These are phyloP conservation scores for Dendrobium catenatum DNA, from an alignment of 106 monocot species.

Conservation along the genomic window DNA sequence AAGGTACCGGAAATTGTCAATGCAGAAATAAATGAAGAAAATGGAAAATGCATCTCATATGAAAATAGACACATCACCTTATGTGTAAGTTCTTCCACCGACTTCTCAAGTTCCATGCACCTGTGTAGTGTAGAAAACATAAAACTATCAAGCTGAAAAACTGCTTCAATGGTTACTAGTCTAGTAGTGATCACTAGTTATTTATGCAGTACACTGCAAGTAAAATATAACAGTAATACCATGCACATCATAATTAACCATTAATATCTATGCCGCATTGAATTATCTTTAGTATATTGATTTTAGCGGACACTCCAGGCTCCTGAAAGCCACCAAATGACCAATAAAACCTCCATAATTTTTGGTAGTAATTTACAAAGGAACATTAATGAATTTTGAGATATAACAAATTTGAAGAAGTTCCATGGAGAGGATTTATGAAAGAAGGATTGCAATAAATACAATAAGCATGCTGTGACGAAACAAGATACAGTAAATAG, in stretches of 20 bases:
- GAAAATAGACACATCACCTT: not conserved
- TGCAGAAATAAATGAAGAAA: not conserved
- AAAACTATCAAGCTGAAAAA: not conserved
- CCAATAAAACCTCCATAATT: no score
- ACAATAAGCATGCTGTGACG: not conserved
- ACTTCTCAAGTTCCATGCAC: conserved; percentile 5
- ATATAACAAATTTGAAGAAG: not conserved
- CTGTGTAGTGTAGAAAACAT: not conserved
- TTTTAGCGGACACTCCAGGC: not conserved
- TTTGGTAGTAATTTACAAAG: no score
- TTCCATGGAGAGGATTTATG: not conserved
- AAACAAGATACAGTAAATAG: not conserved
- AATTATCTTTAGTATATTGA: not conserved
- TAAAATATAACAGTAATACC: not conserved
- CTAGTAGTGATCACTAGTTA: not conserved
- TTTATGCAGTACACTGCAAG: not conserved
- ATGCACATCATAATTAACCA: not conserved
- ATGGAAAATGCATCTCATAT: not conserved
- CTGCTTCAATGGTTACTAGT: not conserved
- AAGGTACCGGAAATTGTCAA: not conserved
- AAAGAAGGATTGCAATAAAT: not conserved
- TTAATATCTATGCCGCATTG: not conserved
- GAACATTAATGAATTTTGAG: no score
- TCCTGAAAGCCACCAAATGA: not conserved
- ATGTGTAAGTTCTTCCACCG: not conserved